Evolutionary conservation across 2,329 filamentous ascomycete genomes (phyloP).

Genomic region (Aspergillus cejpii): DNA sequence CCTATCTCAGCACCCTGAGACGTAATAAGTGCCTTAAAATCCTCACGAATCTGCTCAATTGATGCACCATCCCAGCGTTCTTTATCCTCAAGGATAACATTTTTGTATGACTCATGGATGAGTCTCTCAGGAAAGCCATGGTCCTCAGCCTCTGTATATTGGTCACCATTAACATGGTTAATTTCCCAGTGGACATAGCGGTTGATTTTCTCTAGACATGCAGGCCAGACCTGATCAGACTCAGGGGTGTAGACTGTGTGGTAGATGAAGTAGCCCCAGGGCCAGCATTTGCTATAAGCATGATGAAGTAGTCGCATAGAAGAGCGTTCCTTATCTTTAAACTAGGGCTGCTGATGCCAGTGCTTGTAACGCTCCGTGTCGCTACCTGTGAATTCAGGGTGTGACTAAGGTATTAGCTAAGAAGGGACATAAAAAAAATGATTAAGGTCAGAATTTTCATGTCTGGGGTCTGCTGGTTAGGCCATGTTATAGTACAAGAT

Average conservation of each 20-base stretch:
- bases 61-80: conserved; percentile 5
- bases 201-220: conserved; percentile 12
- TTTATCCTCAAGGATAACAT: conserved; percentile 4
- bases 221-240: conserved; percentile 15
- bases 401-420: neutral
- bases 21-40: conserved; percentile 2
- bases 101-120: conserved; percentile 4
- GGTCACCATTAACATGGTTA: neutral
- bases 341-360: neutral
- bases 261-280: conserved; percentile 19
- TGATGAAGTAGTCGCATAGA: neutral
- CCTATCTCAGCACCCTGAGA: neutral
- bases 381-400: neutral
- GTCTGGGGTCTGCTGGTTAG: neutral
- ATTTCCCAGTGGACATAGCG: conserved; percentile 12
- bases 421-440: neutral
- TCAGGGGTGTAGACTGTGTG: conserved; percentile 19
- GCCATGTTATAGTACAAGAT: neutral
- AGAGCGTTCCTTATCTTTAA: neutral
- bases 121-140: conserved; percentile 1
- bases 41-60: conserved; percentile 2
- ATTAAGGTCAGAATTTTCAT: neutral
- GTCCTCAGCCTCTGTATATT: neutral
- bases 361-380: neutral
- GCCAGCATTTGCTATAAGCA: neutral